These are phyloP conservation scores for Ophiocordyceps australis DNA, from an alignment of 2,329 filamentous ascomycete species.

Conservation along the genomic window DNA sequence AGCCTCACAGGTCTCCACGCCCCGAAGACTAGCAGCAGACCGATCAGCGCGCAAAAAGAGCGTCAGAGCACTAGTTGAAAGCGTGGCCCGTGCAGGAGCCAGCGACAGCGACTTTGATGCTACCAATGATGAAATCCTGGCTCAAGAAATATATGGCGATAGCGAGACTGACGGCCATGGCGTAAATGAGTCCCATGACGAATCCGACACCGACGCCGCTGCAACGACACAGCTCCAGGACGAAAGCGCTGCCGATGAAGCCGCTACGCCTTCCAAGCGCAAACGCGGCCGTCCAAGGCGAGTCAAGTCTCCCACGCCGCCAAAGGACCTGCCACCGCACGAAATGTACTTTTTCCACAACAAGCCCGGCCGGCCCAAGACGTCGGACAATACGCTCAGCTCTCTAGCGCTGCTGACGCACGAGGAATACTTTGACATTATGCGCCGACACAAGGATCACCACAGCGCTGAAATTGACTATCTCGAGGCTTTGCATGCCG, in stretches of 20 bases:
- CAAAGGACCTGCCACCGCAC: conserved; percentile 65
- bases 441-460: conserved; percentile 45
- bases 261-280: conserved; percentile 25
- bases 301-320: conserved; percentile 55
- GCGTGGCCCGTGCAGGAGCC: conserved; percentile 41
- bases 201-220: conserved; percentile 19
- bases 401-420: conserved; percentile 65
- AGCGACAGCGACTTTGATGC: conserved; percentile 62
- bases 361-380: conserved; percentile 61
- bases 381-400: conserved; percentile 69
- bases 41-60: conserved; percentile 79
- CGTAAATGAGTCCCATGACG: conserved; percentile 38
- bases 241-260: conserved; percentile 9
- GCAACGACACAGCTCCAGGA: too few species aligned
- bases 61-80: conserved; percentile 56
- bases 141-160: conserved; percentile 20
- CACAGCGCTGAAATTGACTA: conserved; percentile 54
- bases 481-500: conserved; percentile 56
- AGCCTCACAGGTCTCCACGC: conserved; percentile 27
- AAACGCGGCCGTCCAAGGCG: conserved; percentile 8
- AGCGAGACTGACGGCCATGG: conserved; percentile 31
- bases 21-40: conserved; percentile 55
- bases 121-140: conserved; percentile 4
- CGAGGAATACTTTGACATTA: conserved; percentile 67
- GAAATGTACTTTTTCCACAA: conserved; percentile 93